Evolutionary conservation across 352 stramenopile genomes (phyloP), one percentile per base, ranked within the genome.

Genomic region (Halophytophthora polymorphica): DNA sequence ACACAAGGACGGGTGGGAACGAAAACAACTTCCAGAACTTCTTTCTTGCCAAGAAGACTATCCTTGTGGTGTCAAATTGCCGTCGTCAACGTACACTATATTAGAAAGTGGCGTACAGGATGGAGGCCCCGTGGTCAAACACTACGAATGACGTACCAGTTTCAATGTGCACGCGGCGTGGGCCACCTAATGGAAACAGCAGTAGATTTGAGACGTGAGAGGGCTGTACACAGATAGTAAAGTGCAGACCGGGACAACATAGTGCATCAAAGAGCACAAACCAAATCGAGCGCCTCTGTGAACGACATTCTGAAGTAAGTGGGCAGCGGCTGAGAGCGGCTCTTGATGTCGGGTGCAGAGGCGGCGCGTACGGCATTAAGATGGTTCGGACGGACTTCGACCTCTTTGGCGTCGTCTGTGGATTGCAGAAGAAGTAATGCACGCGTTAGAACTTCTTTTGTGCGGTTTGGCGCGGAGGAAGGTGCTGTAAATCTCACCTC

Each of bases 251-350:
- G n/a, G 4, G 15, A 18, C 43, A n/a, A 6, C 15, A 18, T 4
- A 28, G 33, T 21, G 28, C 2, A 14, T 6, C n/a, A 5, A 53
- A 61, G n/a, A 4, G 19, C 14, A n/a, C 60, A 53, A 22, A 98
- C 86, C 34, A 99, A 66, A 50, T 99, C 91, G 31, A 98, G 64
- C 0, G 96, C 97, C 56, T 99, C 83, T 10, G 86, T 94, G 71
- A 99, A 99, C n/a, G 96, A 96, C 38, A 99, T 95, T 41, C 93
- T 94, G 67, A 98, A 99, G 72, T 97, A 98, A 3, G 78, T 57
- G 0, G 78, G 69, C 12, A 92, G 63, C 1, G 82, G 66, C 21
- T 71, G 65, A 13, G 69, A 58, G 7, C 67, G 77, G 12, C 73
- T 50, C 44, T 88, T 86, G 2, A 66, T 62, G 44, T 74, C 68